These are phyloP conservation scores for Naganishia vishniacii DNA, from an alignment of 768 basidiomycete species.

Conservation along the genomic window DNA sequence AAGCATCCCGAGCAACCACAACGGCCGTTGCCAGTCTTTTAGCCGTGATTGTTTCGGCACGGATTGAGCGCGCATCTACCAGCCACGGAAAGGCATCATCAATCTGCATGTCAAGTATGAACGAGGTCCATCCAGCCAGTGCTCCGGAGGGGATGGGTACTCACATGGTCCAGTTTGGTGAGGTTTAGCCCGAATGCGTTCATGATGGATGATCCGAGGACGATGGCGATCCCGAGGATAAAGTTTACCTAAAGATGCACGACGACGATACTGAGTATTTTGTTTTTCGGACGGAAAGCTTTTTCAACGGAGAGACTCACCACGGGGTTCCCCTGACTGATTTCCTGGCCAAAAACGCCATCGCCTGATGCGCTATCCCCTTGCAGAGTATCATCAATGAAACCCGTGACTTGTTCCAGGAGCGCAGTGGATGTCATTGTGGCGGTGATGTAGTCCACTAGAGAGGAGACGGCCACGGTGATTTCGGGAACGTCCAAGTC, in stretches of 20 bases:
- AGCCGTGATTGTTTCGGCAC: slow-evolving; percentile 70
- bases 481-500: neutral
- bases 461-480: neutral
- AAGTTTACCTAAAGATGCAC: slow-evolving; percentile 27
- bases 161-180: slow-evolving; percentile 85
- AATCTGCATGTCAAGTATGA: neutral
- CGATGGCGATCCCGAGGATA: slow-evolving; percentile 63
- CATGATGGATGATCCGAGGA: slow-evolving; percentile 64
- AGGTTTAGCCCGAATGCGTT: slow-evolving; percentile 70
- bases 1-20: slow-evolving; percentile 84
- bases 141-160: slow-evolving; percentile 35
- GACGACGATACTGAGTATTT: neutral
- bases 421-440: neutral
- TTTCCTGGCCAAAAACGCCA: no score
- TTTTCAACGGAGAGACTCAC: neutral
- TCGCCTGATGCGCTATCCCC: no score
- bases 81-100: neutral
- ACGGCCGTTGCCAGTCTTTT: slow-evolving; percentile 72
- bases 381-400: neutral
- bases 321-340: neutral
- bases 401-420: neutral
- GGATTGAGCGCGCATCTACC: slow-evolving; percentile 65
- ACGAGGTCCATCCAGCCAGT: no score
- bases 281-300: neutral
- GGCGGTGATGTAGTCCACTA: neutral